A percentile compares a stretch with the other conserved stretches of the same genome.
These are phyloP conservation scores for Crucihimalaya himalaica DNA, from an alignment of 345 rosid genomes.

Conservation along the genomic window DNA sequence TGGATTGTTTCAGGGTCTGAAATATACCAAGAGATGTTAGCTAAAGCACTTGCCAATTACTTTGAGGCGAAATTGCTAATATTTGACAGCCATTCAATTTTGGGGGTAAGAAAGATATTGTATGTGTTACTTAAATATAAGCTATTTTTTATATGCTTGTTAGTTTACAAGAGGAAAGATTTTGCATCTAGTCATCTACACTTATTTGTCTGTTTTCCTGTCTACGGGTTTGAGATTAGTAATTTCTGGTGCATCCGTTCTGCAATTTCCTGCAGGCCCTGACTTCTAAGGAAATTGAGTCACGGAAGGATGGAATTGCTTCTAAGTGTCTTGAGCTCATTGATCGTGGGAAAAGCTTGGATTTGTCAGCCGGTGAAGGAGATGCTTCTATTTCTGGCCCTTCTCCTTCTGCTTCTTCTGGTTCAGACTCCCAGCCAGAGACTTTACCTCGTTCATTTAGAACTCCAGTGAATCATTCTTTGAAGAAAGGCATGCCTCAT, in stretches of 20 bases:
- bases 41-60: slow-evolving; percentile 79
- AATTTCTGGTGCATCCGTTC: too few species aligned
- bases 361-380: slow-evolving; percentile 51
- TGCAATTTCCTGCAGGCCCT: slow-evolving; percentile 62
- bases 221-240: too few species aligned
- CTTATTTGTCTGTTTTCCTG: slow-evolving; percentile 13
- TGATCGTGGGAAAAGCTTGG: slow-evolving; percentile 51
- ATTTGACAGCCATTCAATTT: slow-evolving; percentile 73
- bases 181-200: background rate
- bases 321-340: too few species aligned
- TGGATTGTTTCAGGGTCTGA: slow-evolving; percentile 67
- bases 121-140: too few species aligned
- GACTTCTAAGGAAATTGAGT: too few species aligned
- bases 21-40: slow-evolving; percentile 90
- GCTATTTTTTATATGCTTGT: too few species aligned
- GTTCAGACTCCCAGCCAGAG: slow-evolving; percentile 62
- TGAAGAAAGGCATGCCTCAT: slow-evolving; percentile 63
- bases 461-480: slow-evolving; percentile 42
- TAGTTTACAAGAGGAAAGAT: background rate
- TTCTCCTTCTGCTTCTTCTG: slow-evolving; percentile 52
- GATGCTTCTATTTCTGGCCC: slow-evolving; percentile 59
- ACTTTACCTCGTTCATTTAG: slow-evolving; percentile 45
- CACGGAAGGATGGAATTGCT: too few species aligned
- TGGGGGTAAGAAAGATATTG: slow-evolving; percentile 82
- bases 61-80: slow-evolving; percentile 81